phyloP scores from a whole-genome alignment of 495 filamentous ascomycete genomes.

The Tuber indicum region DNA sequence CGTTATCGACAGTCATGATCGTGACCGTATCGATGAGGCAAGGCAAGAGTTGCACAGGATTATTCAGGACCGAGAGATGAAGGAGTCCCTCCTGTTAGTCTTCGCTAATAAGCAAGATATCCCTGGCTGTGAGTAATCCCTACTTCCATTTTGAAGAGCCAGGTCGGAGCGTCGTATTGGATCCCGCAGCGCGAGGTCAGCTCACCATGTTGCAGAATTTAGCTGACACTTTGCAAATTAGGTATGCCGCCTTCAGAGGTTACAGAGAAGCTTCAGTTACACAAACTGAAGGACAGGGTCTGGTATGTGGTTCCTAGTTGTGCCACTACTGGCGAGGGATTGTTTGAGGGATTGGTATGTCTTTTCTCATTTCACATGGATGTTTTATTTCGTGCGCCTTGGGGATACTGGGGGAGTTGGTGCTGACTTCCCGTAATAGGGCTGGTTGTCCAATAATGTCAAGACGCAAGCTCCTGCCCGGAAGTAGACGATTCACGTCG shows the following conservation, averaged over 20 bases:
- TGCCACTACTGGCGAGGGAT: constrained; percentile 85
- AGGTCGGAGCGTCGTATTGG: background rate
- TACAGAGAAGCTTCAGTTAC: constrained; percentile 74
- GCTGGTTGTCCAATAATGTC: constrained; percentile 90
- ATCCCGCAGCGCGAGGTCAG: background rate
- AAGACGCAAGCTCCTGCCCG: constrained; percentile 58
- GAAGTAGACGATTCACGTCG: constrained; percentile 40
- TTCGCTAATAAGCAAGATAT: constrained; percentile 99
- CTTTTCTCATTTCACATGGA: constrained; percentile 20
- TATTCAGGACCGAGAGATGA: constrained; percentile 97
- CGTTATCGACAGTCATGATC: constrained; percentile 90
- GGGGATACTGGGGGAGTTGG: background rate
- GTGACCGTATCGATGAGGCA: constrained; percentile 80
- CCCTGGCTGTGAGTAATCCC: constrained; percentile 58
- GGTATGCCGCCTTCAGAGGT: constrained; percentile 83
- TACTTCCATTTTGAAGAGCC: background rate
- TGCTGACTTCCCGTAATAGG: constrained; percentile 46
- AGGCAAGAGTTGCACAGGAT: constrained; percentile 85
- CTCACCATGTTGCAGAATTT: constrained; percentile 9
- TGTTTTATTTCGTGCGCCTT: constrained; percentile 2
- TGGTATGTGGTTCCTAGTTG: constrained; percentile 97
- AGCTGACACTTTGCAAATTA: constrained; percentile 43
- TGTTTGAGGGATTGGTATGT: constrained; percentile 82
- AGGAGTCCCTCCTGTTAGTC: constrained; percentile 84
- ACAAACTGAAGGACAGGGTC: constrained; percentile 78